Evolutionary conservation across 371 early-diverging fungal species (phyloP).

Genomic region (Mortierella sp.): DNA sequence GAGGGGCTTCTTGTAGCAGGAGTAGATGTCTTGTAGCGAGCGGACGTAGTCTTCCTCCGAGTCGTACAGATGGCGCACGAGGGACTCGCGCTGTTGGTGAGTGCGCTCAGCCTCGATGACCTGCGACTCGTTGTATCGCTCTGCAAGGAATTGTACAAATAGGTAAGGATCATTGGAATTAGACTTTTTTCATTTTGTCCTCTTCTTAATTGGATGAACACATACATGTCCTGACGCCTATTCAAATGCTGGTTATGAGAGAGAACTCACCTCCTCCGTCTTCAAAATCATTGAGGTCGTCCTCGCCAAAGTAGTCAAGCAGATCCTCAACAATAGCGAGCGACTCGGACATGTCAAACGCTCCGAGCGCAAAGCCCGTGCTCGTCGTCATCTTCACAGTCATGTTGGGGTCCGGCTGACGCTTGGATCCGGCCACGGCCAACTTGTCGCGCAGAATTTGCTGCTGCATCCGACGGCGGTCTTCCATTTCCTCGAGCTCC

Average conservation of each 20-base stretch:
- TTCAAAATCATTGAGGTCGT: conserved; percentile 36
- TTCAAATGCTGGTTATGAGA: background rate
- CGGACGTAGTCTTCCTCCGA: conserved; percentile 55
- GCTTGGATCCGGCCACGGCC: conserved; percentile 22
- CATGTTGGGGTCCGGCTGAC: conserved; percentile 40
- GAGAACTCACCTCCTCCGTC: conserved; percentile 27
- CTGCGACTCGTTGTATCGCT: conserved; percentile 45
- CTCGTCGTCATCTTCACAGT: conserved; percentile 45
- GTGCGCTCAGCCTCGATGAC: conserved; percentile 46
- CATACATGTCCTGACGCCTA: too few species aligned
- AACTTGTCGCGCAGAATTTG: conserved; percentile 49
- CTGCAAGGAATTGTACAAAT: conserved; percentile 1
- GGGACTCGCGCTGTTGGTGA: conserved; percentile 48
- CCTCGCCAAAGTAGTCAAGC: conserved; percentile 55
- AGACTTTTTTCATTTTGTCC: background rate
- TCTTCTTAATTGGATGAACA: background rate
- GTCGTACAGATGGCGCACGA: conserved; percentile 51
- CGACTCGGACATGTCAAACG: conserved; percentile 57
- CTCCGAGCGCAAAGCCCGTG: conserved; percentile 48
- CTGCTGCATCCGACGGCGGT: conserved; percentile 55
- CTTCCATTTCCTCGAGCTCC: conserved; percentile 48
- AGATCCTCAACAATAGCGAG: conserved; percentile 56
- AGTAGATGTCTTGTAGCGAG: conserved; percentile 36
- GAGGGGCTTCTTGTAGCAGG: conserved; percentile 41
- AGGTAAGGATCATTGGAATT: background rate